Base-by-base conservation (phyloP, 164 flowering plant species). In the Chimonanthus praecox region DNA sequence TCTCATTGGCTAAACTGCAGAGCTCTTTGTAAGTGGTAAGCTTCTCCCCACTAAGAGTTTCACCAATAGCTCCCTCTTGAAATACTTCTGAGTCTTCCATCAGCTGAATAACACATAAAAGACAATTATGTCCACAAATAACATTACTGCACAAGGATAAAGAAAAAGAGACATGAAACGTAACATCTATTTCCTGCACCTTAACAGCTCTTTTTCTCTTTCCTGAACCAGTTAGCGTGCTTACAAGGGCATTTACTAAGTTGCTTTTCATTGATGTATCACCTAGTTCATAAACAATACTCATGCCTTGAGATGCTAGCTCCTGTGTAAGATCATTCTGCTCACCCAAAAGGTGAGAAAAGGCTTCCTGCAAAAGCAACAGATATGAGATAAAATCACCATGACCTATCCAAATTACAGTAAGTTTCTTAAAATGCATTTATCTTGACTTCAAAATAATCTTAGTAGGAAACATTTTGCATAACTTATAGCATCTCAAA, bases 281-380 rank as follows among this genome's bases (percentile, higher is more conserved):
- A 78, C 99, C 99, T 72, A 93, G 88, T 75, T 95, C 99, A 83
- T 95, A 95, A 10, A 95, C 97, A 82, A 95, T 87, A 83, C 98
- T 95, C 88, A 95, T 92, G 67, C 99, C 99, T 79, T 95, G 99
- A 64, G 99, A 95, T 80, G 99, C 99, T 72, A 95, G 81, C 83
- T 95, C 99, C 77, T 95, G 99, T 10, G 92, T 90, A 58, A 95
- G 98, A 76, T 95, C 98, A 84, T 90, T 92, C 76, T 92, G 98
- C 64, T 95, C 99, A 68, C 97, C 97, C 49, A 95, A 84, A 50
- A 95, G 88, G 75, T 92, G 90, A 20, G 97, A 93, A 82, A 95
- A 95, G 45, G 95, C 98, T 76, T 95, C 99, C 99, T 95, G 91
- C 82, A 88, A 73, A 64, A 45, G 45, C 11, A 72, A 46, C 61